Evolutionary conservation across 805 yeast genomes (phyloP), one percentile per base, ranked within the genome.

Genomic region (Yarrowia sp.): DNA sequence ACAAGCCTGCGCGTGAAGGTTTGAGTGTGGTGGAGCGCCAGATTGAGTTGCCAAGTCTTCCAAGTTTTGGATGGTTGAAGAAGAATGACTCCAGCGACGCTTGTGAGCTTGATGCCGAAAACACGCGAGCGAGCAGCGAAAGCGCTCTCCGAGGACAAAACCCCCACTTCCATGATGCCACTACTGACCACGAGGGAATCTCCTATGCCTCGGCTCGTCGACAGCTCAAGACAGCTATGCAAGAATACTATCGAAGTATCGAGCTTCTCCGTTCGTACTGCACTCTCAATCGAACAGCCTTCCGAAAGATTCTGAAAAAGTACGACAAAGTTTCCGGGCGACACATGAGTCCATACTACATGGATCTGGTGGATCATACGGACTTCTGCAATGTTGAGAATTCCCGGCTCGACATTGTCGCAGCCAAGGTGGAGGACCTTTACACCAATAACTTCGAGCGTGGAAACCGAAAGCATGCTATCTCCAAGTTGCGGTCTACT

Each of bases 261-360:
- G 90, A 90, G 70, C 82, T 91, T 43, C 78, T 90, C 63, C 85
- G 85, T 71, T 88, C 91, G 0, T 95, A 87, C 77, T 83, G 91
- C 72, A 81, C 88, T 59, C 78, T 93, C 73, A 95, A 95, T 78
- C 83, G 92, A 40, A 92, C 97, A 0, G 99, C 96, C 0, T 87
- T 93, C 74, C 84, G 97, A 66, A 95, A 95, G 74, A 87, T 95
- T 74, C 82, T 92, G 70, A 95, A 95, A 75, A 95, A 95, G 77
- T 93, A 86, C 76, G 99, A 95, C 78, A 95, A 95, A 74, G 82
- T 88, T 5, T 82, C 88, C 2, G 75, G 80, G 12, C 80, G 85
- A 10, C 72, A 80, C 0, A 72, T 83, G 4, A 80, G 86, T 12
- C 76, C 79, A 0, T 71, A 76, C 2, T 91, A 86, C 74, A 82